phyloP scores from a whole-genome alignment of 2,329 filamentous ascomycete species.

The Calycina herbarum region DNA sequence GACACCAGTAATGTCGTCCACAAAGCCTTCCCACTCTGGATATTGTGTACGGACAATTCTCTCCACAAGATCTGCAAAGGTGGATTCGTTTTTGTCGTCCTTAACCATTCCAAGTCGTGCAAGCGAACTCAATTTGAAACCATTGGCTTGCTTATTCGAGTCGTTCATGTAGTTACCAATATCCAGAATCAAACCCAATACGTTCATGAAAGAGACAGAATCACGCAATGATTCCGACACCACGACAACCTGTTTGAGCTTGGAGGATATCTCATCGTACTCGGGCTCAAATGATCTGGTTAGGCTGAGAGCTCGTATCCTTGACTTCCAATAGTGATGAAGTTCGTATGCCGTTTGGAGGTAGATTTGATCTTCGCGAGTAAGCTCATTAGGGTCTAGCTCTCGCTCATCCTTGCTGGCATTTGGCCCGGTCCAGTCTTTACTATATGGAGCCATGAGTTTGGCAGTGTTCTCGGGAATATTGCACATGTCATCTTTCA shows the following conservation, averaged over 20 bases:
- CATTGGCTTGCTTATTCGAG: slow-evolving; percentile 94
- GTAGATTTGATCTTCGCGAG: slow-evolving; percentile 93
- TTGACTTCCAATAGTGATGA: slow-evolving; percentile 97
- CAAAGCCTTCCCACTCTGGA: slow-evolving; percentile 89
- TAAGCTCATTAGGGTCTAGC: slow-evolving; percentile 83
- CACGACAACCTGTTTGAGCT: slow-evolving; percentile 80
- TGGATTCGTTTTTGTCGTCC: slow-evolving; percentile 97
- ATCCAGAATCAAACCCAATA: slow-evolving; percentile 91
- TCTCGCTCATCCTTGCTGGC: slow-evolving; percentile 77
- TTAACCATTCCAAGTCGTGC: slow-evolving; percentile 95
- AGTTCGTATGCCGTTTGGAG: slow-evolving; percentile 90
- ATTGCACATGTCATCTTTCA: slow-evolving; percentile 88
- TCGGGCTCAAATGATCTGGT: slow-evolving; percentile 83
- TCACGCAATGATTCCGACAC: slow-evolving; percentile 89
- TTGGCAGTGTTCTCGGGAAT: slow-evolving; percentile 90
- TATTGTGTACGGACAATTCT: slow-evolving; percentile 96
- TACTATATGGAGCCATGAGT: slow-evolving; percentile 90
- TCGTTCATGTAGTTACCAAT: slow-evolving; percentile 99
- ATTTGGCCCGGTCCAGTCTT: slow-evolving; percentile 91
- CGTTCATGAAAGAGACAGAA: slow-evolving; percentile 92
- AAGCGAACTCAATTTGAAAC: slow-evolving; percentile 96
- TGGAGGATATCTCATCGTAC: slow-evolving; percentile 86
- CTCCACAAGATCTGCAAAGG: slow-evolving; percentile 92
- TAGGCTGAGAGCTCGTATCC: slow-evolving; percentile 86
- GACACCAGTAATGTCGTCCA: slow-evolving; percentile 80